These are phyloP conservation scores for Zygosaccharomyces bisporus DNA, from an alignment of 805 yeast genomes.

Conservation along the genomic window DNA sequence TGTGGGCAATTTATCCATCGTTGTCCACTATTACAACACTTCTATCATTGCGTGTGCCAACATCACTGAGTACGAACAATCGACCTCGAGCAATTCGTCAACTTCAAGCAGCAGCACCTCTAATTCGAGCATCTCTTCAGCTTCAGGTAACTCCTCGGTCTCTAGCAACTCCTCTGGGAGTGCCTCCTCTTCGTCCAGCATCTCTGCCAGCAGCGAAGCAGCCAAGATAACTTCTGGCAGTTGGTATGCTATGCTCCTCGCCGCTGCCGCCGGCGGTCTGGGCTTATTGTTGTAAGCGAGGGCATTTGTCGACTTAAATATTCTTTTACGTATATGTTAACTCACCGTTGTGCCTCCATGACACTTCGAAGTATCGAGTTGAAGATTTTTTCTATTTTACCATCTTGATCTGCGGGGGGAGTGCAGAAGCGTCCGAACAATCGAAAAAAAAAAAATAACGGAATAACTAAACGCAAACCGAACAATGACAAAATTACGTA, in stretches of 20 bases:
- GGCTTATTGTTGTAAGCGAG: neutral
- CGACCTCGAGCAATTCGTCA: neutral
- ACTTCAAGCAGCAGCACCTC: neutral
- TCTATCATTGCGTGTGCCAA: slow-evolving; percentile 62
- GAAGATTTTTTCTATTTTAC: too few species aligned
- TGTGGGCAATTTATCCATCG: slow-evolving; percentile 55
- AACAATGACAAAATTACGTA: too few species aligned
- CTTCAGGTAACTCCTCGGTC: neutral
- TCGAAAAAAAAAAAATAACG: too few species aligned
- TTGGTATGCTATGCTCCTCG: neutral
- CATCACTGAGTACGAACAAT: slow-evolving; percentile 34
- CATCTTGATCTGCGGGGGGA: too few species aligned
- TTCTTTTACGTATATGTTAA: neutral
- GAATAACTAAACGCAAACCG: too few species aligned
- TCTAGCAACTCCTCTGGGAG: neutral
- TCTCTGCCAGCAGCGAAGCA: neutral
- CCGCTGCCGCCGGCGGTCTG: neutral
- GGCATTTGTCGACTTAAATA: neutral
- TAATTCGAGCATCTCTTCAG: neutral
- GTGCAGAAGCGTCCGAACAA: too few species aligned
- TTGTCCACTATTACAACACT: slow-evolving; percentile 52
- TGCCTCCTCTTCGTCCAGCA: neutral
- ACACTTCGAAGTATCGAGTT: too few species aligned
- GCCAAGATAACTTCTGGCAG: neutral
- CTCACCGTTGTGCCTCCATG: neutral